Evolutionary conservation across 2,329 filamentous ascomycete species (phyloP), one percentile per base, ranked within the genome.

Genomic region (Claviceps sorghi): DNA sequence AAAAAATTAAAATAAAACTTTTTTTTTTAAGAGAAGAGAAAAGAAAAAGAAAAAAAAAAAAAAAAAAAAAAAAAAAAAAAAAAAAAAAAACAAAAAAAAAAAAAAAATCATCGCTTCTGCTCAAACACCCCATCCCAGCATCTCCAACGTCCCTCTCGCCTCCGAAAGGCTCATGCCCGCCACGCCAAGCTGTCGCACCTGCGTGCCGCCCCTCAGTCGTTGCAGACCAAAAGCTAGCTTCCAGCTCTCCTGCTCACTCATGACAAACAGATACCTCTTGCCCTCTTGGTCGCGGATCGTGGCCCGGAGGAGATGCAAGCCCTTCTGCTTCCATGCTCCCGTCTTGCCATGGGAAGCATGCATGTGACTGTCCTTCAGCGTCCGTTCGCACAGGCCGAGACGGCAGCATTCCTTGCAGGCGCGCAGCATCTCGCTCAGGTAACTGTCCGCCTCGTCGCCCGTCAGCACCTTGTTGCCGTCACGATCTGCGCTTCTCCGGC

Each of bases 371-470:
- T 70, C 59, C 53, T 65, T 64, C 60, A 73, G 71, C 52, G 64
- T 68, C 60, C 69, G 65, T 54, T 74, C 65, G 63, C 73, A 70
- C 55, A 75, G 66, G 51, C 73, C 74, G 57, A 79, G 68, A 56
- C 78, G 77, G 65, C 81, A 86, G 56, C 75, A 77, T 58, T 75
- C 76, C 62, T 79, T 81, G 70, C 84, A 88, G 54, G 78, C 73
- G 58, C 77, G 75, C 56, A 84, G 69, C 65, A 86, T 72, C 56
- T 82, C 78, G 46, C 69, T 65, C 52, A 86, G 69, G 61, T 79
- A 84, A n/a, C 71, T 70, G 59, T 86, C 82, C 49, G 80, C 83
- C 56, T 85, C 83, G 57, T 84, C 81, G 57, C 76, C 78, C 13
- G 74, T 78, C 52, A 83, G 69, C 53, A 72, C 67, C 59, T 75